Conservation (phyloP, 345 rosid species). For the Eucalyptus erythrocorys region DNA sequence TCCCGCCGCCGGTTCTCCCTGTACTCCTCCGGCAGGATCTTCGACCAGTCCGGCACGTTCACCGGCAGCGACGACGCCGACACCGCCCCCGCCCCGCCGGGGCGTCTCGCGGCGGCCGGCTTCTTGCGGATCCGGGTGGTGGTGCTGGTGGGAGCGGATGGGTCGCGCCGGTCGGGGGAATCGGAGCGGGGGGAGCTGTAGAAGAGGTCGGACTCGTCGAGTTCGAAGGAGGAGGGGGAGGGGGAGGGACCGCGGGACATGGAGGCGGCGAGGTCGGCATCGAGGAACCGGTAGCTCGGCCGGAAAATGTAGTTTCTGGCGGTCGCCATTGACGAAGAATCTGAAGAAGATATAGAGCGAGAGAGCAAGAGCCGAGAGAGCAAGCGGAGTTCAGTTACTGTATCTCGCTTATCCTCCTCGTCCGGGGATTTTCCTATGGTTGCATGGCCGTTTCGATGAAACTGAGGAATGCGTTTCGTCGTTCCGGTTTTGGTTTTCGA, state of each 20-base stretch:
- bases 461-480: background rate
- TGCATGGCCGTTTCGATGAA: background rate
- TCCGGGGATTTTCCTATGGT: background rate
- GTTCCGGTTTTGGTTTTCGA: background rate
- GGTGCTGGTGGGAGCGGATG: background rate
- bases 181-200: background rate
- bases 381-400: background rate
- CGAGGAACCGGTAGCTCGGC: background rate
- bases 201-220: background rate
- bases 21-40: slow-evolving; percentile 6
- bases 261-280: background rate
- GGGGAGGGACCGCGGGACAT: background rate
- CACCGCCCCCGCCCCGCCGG: background rate
- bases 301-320: background rate
- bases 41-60: slow-evolving; percentile 6
- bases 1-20: background rate
- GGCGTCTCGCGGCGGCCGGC: background rate
- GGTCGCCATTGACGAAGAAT: background rate
- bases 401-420: background rate
- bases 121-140: background rate
- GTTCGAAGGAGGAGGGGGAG: background rate
- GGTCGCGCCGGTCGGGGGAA: background rate
- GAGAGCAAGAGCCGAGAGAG: background rate
- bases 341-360: background rate
- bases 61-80: background rate